These are phyloP conservation scores for Casuarina cunninghamiana DNA, from an alignment of 306 rosid genomes.

Conservation along the genomic window DNA sequence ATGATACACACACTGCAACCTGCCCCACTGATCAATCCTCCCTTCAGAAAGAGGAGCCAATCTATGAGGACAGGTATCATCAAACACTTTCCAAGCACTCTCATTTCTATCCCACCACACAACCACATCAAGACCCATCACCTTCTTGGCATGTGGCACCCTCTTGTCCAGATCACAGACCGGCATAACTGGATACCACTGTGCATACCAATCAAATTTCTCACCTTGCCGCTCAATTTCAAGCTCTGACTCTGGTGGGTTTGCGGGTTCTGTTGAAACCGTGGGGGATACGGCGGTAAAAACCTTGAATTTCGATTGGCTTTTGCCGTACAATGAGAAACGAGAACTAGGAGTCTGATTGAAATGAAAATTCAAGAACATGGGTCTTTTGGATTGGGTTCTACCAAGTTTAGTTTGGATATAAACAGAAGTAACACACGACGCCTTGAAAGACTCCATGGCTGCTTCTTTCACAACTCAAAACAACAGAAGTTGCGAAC, in stretches of 20 bases:
- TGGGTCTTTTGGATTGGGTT: conserved; percentile 32
- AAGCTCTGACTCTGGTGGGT: conserved; percentile 33
- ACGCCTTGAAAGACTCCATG: conserved; percentile 55
- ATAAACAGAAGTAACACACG: conserved; percentile 42
- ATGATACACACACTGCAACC: no score
- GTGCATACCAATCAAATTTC: conserved; percentile 67
- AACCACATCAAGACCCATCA: no score
- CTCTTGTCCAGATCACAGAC: no score
- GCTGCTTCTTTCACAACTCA: conserved; percentile 18
- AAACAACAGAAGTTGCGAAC: conserved; percentile 1
- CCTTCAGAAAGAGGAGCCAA: no score
- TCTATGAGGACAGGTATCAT: no score
- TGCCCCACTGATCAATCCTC: no score
- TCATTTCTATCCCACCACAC: no score
- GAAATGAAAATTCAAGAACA: conserved; percentile 27
- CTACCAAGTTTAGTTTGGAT: conserved; percentile 23
- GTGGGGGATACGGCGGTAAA: conserved; percentile 47
- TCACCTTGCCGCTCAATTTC: conserved; percentile 31
- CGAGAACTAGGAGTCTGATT: conserved; percentile 22
- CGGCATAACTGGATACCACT: no score
- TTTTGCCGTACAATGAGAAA: conserved; percentile 21
- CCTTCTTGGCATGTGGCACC: no score
- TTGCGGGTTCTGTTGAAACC: conserved; percentile 42
- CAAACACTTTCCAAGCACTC: no score
- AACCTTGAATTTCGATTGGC: conserved; percentile 41